Conservation (phyloP, 208 protist species). For the Leishmania turanica region DNA sequence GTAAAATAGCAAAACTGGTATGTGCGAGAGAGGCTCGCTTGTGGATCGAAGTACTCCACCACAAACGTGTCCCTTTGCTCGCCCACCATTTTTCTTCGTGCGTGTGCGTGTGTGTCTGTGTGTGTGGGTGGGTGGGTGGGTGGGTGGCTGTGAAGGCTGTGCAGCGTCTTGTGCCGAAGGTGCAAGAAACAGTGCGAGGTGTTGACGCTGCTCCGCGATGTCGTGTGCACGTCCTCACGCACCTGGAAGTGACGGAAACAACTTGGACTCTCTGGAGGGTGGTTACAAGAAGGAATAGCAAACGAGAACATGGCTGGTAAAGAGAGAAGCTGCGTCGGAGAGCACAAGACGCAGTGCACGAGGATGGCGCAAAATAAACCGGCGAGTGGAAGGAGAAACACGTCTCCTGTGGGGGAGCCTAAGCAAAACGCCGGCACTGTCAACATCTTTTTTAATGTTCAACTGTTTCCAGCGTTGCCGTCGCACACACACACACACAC, state of each 20-base stretch:
- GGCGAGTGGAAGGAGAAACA: background rate
- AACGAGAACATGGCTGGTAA: conserved; percentile 3
- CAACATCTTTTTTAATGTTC: background rate
- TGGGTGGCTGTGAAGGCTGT: background rate
- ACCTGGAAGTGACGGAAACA: background rate
- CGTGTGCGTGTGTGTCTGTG: background rate
- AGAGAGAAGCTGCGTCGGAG: conserved; percentile 1
- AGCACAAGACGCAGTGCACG: background rate
- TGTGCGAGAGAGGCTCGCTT: conserved; percentile 81
- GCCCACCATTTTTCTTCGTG: conserved; percentile 34
- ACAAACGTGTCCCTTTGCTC: conserved; percentile 76
- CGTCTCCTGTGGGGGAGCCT: background rate
- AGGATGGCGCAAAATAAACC: background rate
- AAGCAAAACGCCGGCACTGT: background rate
- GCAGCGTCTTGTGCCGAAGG: background rate
- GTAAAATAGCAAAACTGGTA: conserved; percentile 94
- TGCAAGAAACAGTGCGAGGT: background rate
- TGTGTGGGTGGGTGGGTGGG: background rate
- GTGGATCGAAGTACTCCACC: conserved; percentile 91
- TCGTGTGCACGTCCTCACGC: conserved; percentile 6
- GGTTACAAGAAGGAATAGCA: conserved; percentile 10
- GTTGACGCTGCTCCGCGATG: background rate
- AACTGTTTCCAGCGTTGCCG: background rate
- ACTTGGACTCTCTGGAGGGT: conserved; percentile 8
- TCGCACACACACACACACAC: background rate